Conservation (phyloP, 2,329 filamentous ascomycete species). For the Exophiala sp. region DNA sequence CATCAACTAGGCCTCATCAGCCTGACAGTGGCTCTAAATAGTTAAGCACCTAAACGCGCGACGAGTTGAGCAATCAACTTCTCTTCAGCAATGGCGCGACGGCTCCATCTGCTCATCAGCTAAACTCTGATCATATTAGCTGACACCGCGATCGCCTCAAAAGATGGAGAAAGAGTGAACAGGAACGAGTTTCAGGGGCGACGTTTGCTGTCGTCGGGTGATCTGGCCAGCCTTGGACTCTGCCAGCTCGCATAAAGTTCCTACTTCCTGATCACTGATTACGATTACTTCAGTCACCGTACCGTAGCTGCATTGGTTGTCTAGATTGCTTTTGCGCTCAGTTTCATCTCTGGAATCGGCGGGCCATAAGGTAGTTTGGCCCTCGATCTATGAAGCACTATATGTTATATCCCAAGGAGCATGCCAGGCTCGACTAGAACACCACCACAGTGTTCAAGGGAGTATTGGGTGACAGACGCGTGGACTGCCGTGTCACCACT, state of each 20-base stretch:
- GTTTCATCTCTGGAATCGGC: too few relatives aligned
- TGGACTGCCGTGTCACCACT: not conserved
- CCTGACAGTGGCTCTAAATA: not conserved
- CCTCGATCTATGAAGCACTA: too few relatives aligned
- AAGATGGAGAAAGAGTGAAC: not conserved
- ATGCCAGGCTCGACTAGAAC: not conserved
- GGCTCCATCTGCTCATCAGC: not conserved
- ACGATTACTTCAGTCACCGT: too few relatives aligned
- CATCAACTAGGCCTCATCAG: not conserved
- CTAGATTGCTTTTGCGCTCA: too few relatives aligned
- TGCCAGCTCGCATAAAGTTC: too few relatives aligned
- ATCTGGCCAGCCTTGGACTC: not conserved
- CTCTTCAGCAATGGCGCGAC: not conserved
- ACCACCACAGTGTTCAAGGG: not conserved
- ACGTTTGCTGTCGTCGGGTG: not conserved
- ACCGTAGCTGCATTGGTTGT: too few relatives aligned
- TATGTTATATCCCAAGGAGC: not conserved
- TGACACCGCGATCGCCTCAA: not conserved
- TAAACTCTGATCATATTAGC: not conserved
- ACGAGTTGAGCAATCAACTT: not conserved
- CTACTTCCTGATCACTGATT: too few relatives aligned
- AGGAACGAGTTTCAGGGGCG: not conserved
- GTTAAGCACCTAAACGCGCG: not conserved
- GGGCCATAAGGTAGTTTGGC: too few relatives aligned
- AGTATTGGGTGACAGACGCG: not conserved